Evolutionary conservation across 106 monocot genomes (phyloP).

Genomic region (Platanthera zijinensis): DNA sequence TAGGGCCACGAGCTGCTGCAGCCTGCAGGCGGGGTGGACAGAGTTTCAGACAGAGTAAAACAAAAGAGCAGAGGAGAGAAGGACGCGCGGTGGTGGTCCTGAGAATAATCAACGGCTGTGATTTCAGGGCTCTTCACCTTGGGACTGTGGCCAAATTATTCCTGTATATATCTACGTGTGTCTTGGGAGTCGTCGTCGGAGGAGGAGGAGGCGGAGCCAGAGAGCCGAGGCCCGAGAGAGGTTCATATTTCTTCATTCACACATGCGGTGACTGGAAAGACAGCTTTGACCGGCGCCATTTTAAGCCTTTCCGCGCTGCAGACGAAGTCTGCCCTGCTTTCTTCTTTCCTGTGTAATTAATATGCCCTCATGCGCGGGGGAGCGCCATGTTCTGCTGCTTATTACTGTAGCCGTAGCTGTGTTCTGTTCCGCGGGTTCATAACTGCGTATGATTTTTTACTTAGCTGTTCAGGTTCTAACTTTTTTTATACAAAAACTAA

Average conservation of each 20-base stretch:
- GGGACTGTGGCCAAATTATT: slow-evolving; percentile 1
- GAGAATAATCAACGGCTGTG: slow-evolving; percentile 10
- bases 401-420: too few species aligned
- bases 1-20: slow-evolving; percentile 4
- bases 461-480: too few species aligned
- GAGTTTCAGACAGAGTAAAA: slow-evolving; percentile 6
- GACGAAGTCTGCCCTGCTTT: too few species aligned
- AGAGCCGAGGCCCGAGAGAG: neutral
- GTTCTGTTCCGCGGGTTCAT: too few species aligned
- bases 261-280: neutral
- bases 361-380: too few species aligned
- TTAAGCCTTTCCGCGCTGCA: too few species aligned
- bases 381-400: too few species aligned
- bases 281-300: slow-evolving; percentile 3
- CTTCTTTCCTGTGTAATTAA: too few species aligned
- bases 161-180: neutral
- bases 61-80: slow-evolving; percentile 1
- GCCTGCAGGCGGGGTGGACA: neutral
- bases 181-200: neutral
- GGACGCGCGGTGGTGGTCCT: neutral
- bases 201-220: neutral
- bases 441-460: too few species aligned
- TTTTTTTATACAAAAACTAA: too few species aligned
- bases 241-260: neutral
- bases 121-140: slow-evolving; percentile 1